Conservation (phyloP, 2,329 filamentous ascomycete genomes). For the Chaetomiaceae sp. region DNA sequence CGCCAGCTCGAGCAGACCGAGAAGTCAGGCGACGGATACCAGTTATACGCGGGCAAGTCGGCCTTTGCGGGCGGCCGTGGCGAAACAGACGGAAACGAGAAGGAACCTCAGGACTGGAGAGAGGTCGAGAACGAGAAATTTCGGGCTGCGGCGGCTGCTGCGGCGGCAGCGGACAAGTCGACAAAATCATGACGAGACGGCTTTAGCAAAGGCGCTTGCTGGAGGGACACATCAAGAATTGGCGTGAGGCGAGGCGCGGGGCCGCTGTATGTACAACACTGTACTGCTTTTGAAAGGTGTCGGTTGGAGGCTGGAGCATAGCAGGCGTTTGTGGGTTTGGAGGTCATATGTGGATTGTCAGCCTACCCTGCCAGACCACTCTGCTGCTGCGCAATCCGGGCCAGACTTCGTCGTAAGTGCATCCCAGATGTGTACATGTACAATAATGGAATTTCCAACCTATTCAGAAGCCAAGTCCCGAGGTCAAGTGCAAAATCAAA, state of each 20-base stretch:
- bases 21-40: slow-evolving; percentile 53
- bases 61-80: slow-evolving; percentile 63
- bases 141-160: slow-evolving; percentile 27
- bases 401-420: too few species aligned
- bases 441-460: neutral
- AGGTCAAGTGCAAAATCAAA: too few species aligned
- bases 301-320: neutral
- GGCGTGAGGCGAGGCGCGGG: neutral
- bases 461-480: too few species aligned
- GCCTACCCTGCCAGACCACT: neutral
- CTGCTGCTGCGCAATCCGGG: neutral
- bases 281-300: neutral
- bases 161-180: neutral
- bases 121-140: slow-evolving; percentile 62
- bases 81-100: slow-evolving; percentile 64
- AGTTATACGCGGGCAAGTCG: slow-evolving; percentile 74
- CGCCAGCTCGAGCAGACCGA: slow-evolving; percentile 58
- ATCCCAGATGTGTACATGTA: neutral
- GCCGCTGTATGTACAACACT: neutral
- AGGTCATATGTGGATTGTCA: neutral
- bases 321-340: slow-evolving; percentile 2
- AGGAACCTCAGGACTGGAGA: slow-evolving; percentile 56
- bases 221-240: neutral
- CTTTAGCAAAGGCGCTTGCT: neutral
- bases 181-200: slow-evolving; percentile 6